Evolutionary conservation across 768 basidiomycete species (phyloP), one percentile per base, ranked within the genome.

Genomic region (Hericium alpestre): DNA sequence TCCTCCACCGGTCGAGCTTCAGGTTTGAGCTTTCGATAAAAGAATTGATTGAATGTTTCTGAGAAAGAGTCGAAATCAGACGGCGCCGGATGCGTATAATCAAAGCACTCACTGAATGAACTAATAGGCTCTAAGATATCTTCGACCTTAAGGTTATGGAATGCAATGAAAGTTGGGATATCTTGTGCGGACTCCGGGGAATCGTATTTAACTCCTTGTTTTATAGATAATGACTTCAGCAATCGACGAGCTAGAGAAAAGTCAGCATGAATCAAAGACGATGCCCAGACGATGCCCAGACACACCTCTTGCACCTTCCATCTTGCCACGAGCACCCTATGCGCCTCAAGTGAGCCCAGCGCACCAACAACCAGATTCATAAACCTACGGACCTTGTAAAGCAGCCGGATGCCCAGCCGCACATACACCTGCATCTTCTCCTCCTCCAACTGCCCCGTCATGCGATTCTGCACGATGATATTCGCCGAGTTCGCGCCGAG

Each of bases 391-490:
- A 78, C 83, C 79, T 89, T 90, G 77, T 98, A 99, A 58, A 97
- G 68, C 57, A 99, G 66, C 25, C 95, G 77, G 65, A 99, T 99
- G 2, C 95, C 95, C 15, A 99, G 72, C 40, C 94, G 75, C 0
- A 97, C 92, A 66, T 96, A 97, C 12, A 84, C 83, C 65, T 93
- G 87, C 93, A 97, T 99, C 76, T 97, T 98, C 74, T 98, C 95
- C 71, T 99, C 95, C 66, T 93, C 88, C 57, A 98, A 68, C 68
- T 91, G 89, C 0, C 95, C 95, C 0, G 91, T 93, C 69, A 82
- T 70, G 13, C 95, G 79, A 67, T 97, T 93, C 72, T 98, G 95
- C 1, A 99, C 94, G 58, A 97, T 92, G 62, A 99, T 96, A 67
- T 99, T 99, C 23, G 93, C 95, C 54, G 92, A 94, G 65, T 99